Conservation (phyloP, 345 rosid genomes). For the Hibiscus syriacus region DNA sequence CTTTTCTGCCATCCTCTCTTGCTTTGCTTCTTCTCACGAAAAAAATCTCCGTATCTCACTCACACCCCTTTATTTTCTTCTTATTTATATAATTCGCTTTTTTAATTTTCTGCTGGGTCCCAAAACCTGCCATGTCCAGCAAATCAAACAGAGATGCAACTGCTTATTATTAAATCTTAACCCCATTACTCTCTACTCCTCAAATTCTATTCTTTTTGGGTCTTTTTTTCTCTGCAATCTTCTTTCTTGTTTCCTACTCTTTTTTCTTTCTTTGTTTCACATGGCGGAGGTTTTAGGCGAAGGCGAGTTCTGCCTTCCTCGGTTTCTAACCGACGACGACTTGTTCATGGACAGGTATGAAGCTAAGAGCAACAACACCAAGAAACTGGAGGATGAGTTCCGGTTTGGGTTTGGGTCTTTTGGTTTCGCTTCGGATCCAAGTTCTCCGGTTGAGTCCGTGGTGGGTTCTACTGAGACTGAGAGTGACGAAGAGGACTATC, state of each 20-base stretch:
- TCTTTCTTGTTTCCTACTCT: not conserved
- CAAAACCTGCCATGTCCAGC: slow-evolving; percentile 15
- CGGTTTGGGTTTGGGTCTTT: slow-evolving; percentile 27
- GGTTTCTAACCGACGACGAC: slow-evolving; percentile 68
- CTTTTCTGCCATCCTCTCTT: not conserved
- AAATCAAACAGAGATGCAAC: slow-evolving; percentile 10
- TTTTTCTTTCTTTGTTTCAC: not conserved
- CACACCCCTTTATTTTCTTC: not conserved
- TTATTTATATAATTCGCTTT: too few relatives aligned
- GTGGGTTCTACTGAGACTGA: too few relatives aligned
- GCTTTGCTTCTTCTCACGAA: not conserved
- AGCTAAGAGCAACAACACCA: not conserved
- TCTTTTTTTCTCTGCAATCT: not conserved
- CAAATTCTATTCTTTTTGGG: not conserved
- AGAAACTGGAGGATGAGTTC: slow-evolving; percentile 2
- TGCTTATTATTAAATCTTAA: slow-evolving; percentile 45
- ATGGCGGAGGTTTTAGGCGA: slow-evolving; percentile 60
- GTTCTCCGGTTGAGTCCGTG: slow-evolving; percentile 64
- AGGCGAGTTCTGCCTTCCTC: slow-evolving; percentile 72
- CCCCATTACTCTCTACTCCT: not conserved
- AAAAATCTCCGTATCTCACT: not conserved
- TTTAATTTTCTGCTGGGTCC: slow-evolving; percentile 26
- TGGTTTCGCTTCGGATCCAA: slow-evolving; percentile 32
- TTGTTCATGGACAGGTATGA: slow-evolving; percentile 21
- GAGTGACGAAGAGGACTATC: slow-evolving; percentile 47